These are phyloP conservation scores for Echinosophora koreensis DNA, from an alignment of 306 rosid genomes.

Conservation along the genomic window DNA sequence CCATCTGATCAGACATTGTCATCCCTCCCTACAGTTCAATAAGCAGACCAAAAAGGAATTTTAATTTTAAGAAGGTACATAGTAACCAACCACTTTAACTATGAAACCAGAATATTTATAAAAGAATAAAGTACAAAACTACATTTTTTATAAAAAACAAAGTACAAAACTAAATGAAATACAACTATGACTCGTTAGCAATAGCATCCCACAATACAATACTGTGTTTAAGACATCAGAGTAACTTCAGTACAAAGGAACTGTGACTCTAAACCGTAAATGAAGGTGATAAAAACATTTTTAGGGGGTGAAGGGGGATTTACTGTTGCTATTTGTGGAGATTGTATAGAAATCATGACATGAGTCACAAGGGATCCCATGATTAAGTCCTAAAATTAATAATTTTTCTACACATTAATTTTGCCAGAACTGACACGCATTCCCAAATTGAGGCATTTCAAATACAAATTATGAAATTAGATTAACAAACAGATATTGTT, in stretches of 20 bases:
- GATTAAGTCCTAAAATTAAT: constrained; percentile 17
- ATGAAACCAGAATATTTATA: constrained; percentile 2
- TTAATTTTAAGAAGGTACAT: constrained; percentile 32
- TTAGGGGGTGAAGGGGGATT: not conserved
- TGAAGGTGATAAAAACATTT: constrained; percentile 6
- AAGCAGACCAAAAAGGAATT: constrained; percentile 41
- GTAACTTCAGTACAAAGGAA: constrained; percentile 20
- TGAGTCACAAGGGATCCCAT: not conserved
- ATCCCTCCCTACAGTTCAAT: constrained; percentile 77
- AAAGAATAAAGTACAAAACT: too few relatives aligned
- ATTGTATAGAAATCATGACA: constrained; percentile 11
- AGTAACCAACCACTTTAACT: constrained; percentile 16
- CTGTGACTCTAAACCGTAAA: constrained; percentile 16
- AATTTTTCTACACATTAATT: constrained; percentile 14
- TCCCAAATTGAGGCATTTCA: constrained; percentile 30
- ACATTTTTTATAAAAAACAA: not conserved
- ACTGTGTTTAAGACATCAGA: constrained; percentile 11
- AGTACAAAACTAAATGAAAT: constrained; percentile 11
- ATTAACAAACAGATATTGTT: constrained; percentile 19
- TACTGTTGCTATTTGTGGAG: not conserved
- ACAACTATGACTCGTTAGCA: constrained; percentile 9
- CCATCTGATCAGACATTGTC: constrained; percentile 92
- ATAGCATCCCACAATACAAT: constrained; percentile 15
- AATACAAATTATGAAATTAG: constrained; percentile 39
- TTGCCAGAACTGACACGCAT: constrained; percentile 20